Evolutionary conservation across 2,329 filamentous ascomycete genomes (phyloP).

Genomic region (Malbranchea zuffiana): DNA sequence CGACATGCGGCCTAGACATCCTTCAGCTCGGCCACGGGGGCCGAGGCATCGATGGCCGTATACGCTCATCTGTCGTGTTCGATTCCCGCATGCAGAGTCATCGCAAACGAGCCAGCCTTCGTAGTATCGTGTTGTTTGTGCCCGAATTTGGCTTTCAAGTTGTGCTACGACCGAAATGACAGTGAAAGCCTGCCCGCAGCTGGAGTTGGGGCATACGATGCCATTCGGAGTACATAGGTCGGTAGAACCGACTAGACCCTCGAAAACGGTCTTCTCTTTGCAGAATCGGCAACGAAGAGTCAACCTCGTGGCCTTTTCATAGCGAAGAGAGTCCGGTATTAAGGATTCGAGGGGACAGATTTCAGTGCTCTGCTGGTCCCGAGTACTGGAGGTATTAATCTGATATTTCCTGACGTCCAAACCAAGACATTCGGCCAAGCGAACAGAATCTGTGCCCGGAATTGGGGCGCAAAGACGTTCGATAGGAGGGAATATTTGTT

Average conservation of each 20-base stretch:
- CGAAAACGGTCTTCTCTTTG: slow-evolving; percentile 60
- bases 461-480: slow-evolving; percentile 97
- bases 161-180: slow-evolving; percentile 73
- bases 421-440: slow-evolving; percentile 85
- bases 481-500: slow-evolving; percentile 95
- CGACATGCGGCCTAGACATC: slow-evolving; percentile 76
- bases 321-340: slow-evolving; percentile 82
- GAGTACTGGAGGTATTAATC: slow-evolving; percentile 49
- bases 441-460: slow-evolving; percentile 76
- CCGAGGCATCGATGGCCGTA: slow-evolving; percentile 86
- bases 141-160: slow-evolving; percentile 71
- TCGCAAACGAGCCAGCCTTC: slow-evolving; percentile 86
- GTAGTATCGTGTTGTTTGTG: slow-evolving; percentile 74
- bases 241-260: slow-evolving; percentile 55
- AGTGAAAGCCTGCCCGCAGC: slow-evolving; percentile 55
- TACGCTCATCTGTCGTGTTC: slow-evolving; percentile 84
- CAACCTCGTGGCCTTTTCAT: slow-evolving; percentile 67
- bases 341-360: slow-evolving; percentile 90
- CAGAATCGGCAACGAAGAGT: slow-evolving; percentile 71
- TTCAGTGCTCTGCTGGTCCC: slow-evolving; percentile 49
- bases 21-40: slow-evolving; percentile 69
- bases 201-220: slow-evolving; percentile 54
- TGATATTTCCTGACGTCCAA: slow-evolving; percentile 83
- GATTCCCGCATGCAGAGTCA: slow-evolving; percentile 72
- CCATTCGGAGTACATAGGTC: slow-evolving; percentile 61